Base-by-base conservation (phyloP, 352 stramenopile genomes). In the Salisapilia sapeloensis region DNA sequence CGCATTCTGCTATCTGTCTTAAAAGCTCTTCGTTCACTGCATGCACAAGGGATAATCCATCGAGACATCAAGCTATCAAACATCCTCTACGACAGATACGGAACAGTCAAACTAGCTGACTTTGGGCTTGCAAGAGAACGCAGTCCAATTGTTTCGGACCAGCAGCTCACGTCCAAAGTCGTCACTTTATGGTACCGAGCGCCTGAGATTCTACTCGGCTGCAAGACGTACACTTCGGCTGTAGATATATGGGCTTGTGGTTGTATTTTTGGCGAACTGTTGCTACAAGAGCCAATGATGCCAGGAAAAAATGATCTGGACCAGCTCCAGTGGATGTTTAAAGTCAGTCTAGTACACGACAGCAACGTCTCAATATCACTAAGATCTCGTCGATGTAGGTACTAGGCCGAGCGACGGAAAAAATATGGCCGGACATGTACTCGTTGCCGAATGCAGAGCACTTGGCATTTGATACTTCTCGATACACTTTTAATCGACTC, bases 31-130 rank as follows among this genome's bases (percentile, higher is more conserved):
- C 33, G 54, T 24, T 57, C 64, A 40, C 69, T 96, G 21, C 90
- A 97, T 42, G 22, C 44, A 14, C 57, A 82, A 35, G 84, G 71
- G 33, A 24, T 71, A 5, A 37, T 96, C 12, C 90, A 97, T 46
- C 71, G 90, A 16, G 92, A 97, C 53, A 76, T 97, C 48, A 97
- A 97, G 57, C 90, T 92, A 12, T 79, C 53, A 21, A 97, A 97
- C 44, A 78, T 97, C 33, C 56, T 97, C 6, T 93, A 96, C 33
- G 77, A 87, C 42, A 63, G 78, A 36, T 69, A 60, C 40, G 69
- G 69, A 2, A 33, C 33, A 0, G 52, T 84, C 15, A 80, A 79
- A 29, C 50, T 84, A 13, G 65, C 60, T 4, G 69, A 84, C 37
- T 84, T 84, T 41, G 60, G 64, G 4, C 50, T 79, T 9, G 53